Percentiles rank a stretch among this genome's conserved stretches.
These are phyloP conservation scores for Arxiozyma slooffiae DNA, from an alignment of 1,139 yeast species.

Conservation along the genomic window DNA sequence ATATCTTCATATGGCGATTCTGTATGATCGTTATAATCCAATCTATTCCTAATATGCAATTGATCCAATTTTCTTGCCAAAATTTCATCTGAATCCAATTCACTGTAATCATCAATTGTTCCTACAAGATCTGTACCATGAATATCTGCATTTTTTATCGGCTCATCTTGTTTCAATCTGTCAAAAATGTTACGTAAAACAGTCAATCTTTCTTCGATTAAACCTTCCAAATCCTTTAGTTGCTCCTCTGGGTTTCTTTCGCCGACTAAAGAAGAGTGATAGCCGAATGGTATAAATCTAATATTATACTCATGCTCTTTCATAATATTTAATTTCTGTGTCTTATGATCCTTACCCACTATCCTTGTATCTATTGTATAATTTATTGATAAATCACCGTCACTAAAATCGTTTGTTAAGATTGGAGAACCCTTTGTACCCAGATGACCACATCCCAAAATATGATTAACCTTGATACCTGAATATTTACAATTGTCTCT, in stretches of 20 bases:
- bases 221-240: conserved; percentile 12
- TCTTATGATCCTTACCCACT: conserved; percentile 22
- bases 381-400: conserved; percentile 24
- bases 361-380: conserved; percentile 29
- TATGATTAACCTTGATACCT: conserved; percentile 26
- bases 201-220: conserved; percentile 17
- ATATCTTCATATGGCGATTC: conserved; percentile 9
- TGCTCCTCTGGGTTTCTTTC: conserved; percentile 15
- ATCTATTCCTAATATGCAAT: conserved; percentile 11
- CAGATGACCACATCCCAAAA: conserved; percentile 36
- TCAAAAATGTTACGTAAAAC: conserved; percentile 17
- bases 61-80: conserved; percentile 19
- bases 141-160: conserved; percentile 18
- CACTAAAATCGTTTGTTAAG: conserved; percentile 31
- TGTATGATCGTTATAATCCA: not conserved
- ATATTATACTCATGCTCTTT: conserved; percentile 28
- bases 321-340: conserved; percentile 19
- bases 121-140: conserved; percentile 21
- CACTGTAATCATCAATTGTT: conserved; percentile 12
- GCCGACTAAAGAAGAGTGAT: conserved; percentile 16
- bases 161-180: conserved; percentile 15
- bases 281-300: conserved; percentile 34
- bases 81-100: conserved; percentile 16
- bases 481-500: conserved; percentile 29
- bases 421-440: conserved; percentile 34